Conservation (phyloP, 2,329 filamentous ascomycete species). For the Xylaria sp. region DNA sequence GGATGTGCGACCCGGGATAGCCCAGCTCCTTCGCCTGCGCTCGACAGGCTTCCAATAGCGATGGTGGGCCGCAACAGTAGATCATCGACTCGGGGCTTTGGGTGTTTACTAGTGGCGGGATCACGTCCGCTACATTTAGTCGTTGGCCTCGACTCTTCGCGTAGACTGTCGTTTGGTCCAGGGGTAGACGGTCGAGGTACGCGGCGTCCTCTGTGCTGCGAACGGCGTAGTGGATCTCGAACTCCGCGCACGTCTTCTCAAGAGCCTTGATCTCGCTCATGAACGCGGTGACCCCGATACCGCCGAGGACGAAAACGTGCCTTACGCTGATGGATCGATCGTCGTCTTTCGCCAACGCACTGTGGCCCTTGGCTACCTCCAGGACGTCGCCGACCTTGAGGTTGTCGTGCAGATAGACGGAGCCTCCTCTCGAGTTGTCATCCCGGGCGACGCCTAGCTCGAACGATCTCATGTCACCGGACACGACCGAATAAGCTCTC, state of each 20-base stretch:
- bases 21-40: conserved; percentile 22
- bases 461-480: conserved; percentile 52
- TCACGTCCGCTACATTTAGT: conserved; percentile 42
- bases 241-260: conserved; percentile 13
- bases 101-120: conserved; percentile 28
- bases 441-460: conserved; percentile 63
- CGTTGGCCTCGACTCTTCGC: conserved; percentile 31
- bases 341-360: conserved; percentile 1
- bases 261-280: conserved; percentile 30
- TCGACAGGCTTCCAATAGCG: conserved; percentile 30
- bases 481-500: conserved; percentile 60
- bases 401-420: conserved; percentile 57
- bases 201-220: conserved; percentile 34
- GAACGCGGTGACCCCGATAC: conserved; percentile 38
- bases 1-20: conserved; percentile 30
- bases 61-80: conserved; percentile 37
- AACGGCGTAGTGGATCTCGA: conserved; percentile 37
- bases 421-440: conserved; percentile 60
- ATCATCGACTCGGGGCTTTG: conserved; percentile 32
- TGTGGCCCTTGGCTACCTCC: conserved; percentile 42
- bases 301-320: conserved; percentile 37
- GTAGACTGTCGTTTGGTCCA: conserved; percentile 29
- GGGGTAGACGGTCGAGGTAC: conserved; percentile 32
- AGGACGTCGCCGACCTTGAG: conserved; percentile 55
- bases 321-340: conserved; percentile 13